Base-by-base conservation (phyloP, 1,284 basidiomycete species). In the Pseudozyma sp. region DNA sequence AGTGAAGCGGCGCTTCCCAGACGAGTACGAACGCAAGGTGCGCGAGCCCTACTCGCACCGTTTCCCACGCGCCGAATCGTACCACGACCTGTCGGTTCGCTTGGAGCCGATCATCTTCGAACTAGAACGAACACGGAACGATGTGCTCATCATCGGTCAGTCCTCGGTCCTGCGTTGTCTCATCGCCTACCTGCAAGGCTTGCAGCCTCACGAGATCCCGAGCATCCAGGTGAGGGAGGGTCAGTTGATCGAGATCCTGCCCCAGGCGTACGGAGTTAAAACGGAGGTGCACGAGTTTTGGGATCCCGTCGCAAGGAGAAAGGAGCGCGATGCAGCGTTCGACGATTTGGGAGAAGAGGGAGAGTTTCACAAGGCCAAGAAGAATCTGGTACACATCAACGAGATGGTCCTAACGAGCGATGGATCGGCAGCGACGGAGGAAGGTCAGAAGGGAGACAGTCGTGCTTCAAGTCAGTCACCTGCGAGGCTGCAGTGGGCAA, bases 161-260 rank as follows among this genome's bases (percentile, higher is more conserved):
- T 94, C 94, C 7, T 96, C 93, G n/a, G 97, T 99, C 81, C 95
- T 99, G 80, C 91, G 97, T 30, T 99, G 96, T 86, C 88, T 99
- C 40, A 87, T 88, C 57, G 85, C 86, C 33, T 82, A 84, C 60
- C 60, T 82, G 29, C 94, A 97, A 75, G 96, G 97, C 4, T 87
- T 97, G 4, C 94, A 94, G n/a, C 94, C 96, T 0, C 91, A 91
- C 37, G 95, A 99, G 84, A 97, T 99, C 43, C 97, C 96, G 0
- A 93, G 93, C 1, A 95, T 99, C 60, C 94, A 97, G 84, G 92
- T 99, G 13, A 64, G 79, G 39, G 82, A 83, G 47, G 82, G 82
- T 19, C 80, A 84, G 48, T 60, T 84, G 39, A 71, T 83, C 40
- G 83, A 83, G 54, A 81, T 84, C 33, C 33, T 59, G 9, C 83